These are phyloP conservation scores for Phytophthora boehmeriae DNA, from an alignment of 352 stramenopile genomes.

Conservation along the genomic window DNA sequence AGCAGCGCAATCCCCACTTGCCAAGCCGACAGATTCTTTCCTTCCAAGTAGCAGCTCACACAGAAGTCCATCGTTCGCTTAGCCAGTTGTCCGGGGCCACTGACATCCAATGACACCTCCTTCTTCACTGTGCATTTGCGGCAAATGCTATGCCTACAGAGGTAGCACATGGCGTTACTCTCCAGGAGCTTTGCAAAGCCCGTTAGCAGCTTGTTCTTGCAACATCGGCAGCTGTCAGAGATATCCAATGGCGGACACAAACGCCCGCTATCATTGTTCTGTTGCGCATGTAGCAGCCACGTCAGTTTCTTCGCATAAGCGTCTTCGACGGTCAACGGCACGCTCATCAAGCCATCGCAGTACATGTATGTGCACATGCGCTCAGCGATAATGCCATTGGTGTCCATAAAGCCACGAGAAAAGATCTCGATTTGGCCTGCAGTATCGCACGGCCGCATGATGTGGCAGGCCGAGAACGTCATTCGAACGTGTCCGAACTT, in stretches of 20 bases:
- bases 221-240: slow-evolving; percentile 32
- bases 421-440: slow-evolving; percentile 37
- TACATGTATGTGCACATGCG: slow-evolving; percentile 26
- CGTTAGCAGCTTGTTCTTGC: slow-evolving; percentile 25
- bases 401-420: slow-evolving; percentile 39
- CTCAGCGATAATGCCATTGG: slow-evolving; percentile 25
- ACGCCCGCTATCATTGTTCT: slow-evolving; percentile 5
- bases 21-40: slow-evolving; percentile 44
- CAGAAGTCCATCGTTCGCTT: slow-evolving; percentile 53
- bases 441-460: slow-evolving; percentile 26
- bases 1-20: slow-evolving; percentile 42
- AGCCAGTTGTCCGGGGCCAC: slow-evolving; percentile 15
- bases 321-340: slow-evolving; percentile 38
- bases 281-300: slow-evolving; percentile 21
- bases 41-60: slow-evolving; percentile 50
- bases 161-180: slow-evolving; percentile 27
- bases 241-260: slow-evolving; percentile 10
- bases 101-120: slow-evolving; percentile 22
- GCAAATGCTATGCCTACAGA: slow-evolving; percentile 41
- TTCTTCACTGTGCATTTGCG: slow-evolving; percentile 55
- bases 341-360: slow-evolving; percentile 21
- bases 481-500: slow-evolving; percentile 37
- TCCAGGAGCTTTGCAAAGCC: slow-evolving; percentile 34
- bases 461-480: slow-evolving; percentile 42
- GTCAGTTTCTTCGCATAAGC: slow-evolving; percentile 48